phyloP scores from a whole-genome alignment of 2,329 filamentous ascomycete genomes.

The Aureobasidium sp. region DNA sequence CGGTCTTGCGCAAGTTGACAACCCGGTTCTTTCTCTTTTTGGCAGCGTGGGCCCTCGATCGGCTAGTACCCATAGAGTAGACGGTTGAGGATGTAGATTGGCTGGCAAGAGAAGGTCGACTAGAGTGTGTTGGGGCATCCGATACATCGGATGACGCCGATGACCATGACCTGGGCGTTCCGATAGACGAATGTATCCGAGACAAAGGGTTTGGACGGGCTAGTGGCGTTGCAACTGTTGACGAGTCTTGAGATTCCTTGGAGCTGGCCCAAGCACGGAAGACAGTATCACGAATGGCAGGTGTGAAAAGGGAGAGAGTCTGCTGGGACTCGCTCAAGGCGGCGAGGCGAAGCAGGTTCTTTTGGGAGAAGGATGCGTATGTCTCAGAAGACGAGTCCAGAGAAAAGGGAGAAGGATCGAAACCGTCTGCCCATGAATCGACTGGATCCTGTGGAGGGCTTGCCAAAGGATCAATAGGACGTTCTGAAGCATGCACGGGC shows the following conservation, averaged over 20 bases:
- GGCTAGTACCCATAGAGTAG: slow-evolving; percentile 52
- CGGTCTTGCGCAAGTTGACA: slow-evolving; percentile 65
- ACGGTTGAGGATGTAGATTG: slow-evolving; percentile 46
- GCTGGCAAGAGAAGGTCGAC: slow-evolving; percentile 60
- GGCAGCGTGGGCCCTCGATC: slow-evolving; percentile 53
- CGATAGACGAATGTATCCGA: slow-evolving; percentile 38
- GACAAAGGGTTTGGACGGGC: slow-evolving; percentile 39
- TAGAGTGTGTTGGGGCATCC: slow-evolving; percentile 59
- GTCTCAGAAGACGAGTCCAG: slow-evolving; percentile 73
- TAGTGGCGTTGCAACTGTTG: slow-evolving; percentile 35
- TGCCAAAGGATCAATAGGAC: slow-evolving; percentile 28
- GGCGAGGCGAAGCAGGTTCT: slow-evolving; percentile 78
- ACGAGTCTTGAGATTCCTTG: slow-evolving; percentile 58
- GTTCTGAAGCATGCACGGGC: slow-evolving; percentile 22
- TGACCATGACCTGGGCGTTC: slow-evolving; percentile 50
- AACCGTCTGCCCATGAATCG: slow-evolving; percentile 67
- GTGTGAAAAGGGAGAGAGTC: slow-evolving; percentile 85
- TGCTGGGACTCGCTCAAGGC: slow-evolving; percentile 81
- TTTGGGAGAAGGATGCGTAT: slow-evolving; percentile 89
- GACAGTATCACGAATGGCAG: slow-evolving; percentile 80
- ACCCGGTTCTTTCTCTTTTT: slow-evolving; percentile 79
- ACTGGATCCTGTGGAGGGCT: slow-evolving; percentile 55
- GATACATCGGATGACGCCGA: slow-evolving; percentile 52
- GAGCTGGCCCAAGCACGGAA: slow-evolving; percentile 88
- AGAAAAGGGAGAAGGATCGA: slow-evolving; percentile 62